Conservation (phyloP, 2,329 filamentous ascomycete genomes). For the Escovopsis sp. region DNA sequence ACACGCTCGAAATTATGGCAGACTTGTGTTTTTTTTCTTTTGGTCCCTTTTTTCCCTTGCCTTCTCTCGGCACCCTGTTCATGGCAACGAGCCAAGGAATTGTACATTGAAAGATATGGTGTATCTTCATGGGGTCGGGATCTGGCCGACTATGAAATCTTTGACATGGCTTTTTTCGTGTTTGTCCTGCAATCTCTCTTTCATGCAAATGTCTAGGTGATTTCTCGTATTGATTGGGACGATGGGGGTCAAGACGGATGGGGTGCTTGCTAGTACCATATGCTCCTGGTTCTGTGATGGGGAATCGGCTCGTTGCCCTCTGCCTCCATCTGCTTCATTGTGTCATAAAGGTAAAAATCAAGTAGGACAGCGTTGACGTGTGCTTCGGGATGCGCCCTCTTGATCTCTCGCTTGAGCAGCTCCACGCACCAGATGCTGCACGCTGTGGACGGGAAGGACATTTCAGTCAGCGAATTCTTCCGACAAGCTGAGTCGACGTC, state of each 20-base stretch:
- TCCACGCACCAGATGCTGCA: slow-evolving; percentile 97
- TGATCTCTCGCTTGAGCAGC: slow-evolving; percentile 69
- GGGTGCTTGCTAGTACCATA: slow-evolving; percentile 57
- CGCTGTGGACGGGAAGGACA: slow-evolving; percentile 28
- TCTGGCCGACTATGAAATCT: background rate
- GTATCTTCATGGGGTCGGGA: background rate
- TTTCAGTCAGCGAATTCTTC: too few species aligned
- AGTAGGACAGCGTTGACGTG: slow-evolving; percentile 79
- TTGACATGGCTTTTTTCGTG: too few species aligned
- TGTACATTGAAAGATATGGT: background rate
- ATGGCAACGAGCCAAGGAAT: background rate
- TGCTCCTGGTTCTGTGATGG: slow-evolving; percentile 82
- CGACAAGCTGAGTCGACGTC: too few species aligned
- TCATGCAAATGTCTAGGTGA: too few species aligned
- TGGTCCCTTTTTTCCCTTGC: too few species aligned
- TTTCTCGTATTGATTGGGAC: too few species aligned
- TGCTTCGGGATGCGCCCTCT: slow-evolving; percentile 54
- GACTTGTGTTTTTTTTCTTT: background rate
- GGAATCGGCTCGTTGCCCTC: slow-evolving; percentile 43
- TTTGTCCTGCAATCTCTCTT: too few species aligned
- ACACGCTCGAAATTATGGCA: background rate
- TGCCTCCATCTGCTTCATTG: slow-evolving; percentile 71
- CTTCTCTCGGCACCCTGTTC: background rate
- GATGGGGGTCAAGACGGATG: background rate
- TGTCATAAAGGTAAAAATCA: slow-evolving; percentile 94